These are phyloP conservation scores for Solioccasus polychromus DNA, from an alignment of 768 basidiomycete genomes.

Conservation along the genomic window DNA sequence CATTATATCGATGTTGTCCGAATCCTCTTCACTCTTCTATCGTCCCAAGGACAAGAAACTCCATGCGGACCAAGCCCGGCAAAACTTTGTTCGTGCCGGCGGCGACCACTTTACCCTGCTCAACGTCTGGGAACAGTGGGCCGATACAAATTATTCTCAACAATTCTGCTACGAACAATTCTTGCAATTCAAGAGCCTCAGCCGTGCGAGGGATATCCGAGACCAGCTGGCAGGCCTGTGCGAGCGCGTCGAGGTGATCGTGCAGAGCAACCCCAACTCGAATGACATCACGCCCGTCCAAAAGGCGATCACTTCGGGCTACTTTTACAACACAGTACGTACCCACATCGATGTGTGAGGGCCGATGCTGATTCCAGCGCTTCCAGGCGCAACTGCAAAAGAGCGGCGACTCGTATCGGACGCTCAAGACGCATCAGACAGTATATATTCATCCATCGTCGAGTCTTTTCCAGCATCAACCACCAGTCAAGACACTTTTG, in stretches of 20 bases:
- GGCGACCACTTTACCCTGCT: slow-evolving; percentile 98
- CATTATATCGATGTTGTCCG: slow-evolving; percentile 95
- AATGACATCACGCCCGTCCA: slow-evolving; percentile 92
- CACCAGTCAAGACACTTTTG: slow-evolving; percentile 83
- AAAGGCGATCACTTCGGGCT: slow-evolving; percentile 92
- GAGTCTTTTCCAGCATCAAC: slow-evolving; percentile 91
- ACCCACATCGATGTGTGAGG: neutral
- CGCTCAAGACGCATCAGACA: slow-evolving; percentile 93
- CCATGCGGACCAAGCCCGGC: slow-evolving; percentile 95
- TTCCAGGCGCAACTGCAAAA: slow-evolving; percentile 85
- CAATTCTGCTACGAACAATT: slow-evolving; percentile 97
- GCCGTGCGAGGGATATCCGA: slow-evolving; percentile 92
- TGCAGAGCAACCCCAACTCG: slow-evolving; percentile 83
- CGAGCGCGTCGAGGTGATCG: slow-evolving; percentile 93
- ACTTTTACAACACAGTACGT: slow-evolving; percentile 91
- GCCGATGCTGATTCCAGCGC: neutral
- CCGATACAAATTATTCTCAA: slow-evolving; percentile 94
- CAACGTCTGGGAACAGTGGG: slow-evolving; percentile 99
- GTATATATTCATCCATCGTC: slow-evolving; percentile 97
- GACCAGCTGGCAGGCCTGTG: slow-evolving; percentile 94
- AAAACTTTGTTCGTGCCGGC: slow-evolving; percentile 93
- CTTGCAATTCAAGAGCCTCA: slow-evolving; percentile 91
- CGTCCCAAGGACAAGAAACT: slow-evolving; percentile 98
- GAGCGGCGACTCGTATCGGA: slow-evolving; percentile 95
- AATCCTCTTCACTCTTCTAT: slow-evolving; percentile 93